Evolutionary conservation across 2,329 filamentous ascomycete genomes (phyloP).

Genomic region (Penicillium sp.): DNA sequence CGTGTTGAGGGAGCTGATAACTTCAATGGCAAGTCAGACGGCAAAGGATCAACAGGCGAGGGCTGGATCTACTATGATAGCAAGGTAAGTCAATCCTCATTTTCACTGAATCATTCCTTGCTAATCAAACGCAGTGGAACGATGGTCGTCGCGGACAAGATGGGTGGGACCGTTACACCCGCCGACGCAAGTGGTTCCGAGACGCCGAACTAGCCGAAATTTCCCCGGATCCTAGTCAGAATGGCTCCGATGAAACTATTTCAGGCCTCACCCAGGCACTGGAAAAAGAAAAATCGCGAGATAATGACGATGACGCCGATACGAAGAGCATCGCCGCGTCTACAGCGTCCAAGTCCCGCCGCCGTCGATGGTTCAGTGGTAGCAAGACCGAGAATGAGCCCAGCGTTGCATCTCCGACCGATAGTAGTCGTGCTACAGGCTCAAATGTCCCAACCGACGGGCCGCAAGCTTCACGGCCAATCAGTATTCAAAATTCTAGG

Average conservation of each 20-base stretch:
- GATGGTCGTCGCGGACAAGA: conserved; percentile 81
- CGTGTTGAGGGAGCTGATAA: conserved; percentile 69
- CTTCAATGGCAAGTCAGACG: conserved; percentile 37
- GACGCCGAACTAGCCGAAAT: conserved; percentile 92
- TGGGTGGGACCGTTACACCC: conserved; percentile 92
- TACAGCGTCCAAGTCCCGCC: conserved; percentile 31
- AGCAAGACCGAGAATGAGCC: conserved; percentile 32
- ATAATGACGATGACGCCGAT: conserved; percentile 28
- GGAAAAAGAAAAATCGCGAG: conserved; percentile 19
- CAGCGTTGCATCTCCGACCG: conserved; percentile 19
- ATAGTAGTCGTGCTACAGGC: conserved; percentile 18
- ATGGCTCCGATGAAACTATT: conserved; percentile 46
- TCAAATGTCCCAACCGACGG: conserved; percentile 11
- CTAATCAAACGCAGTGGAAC: conserved; percentile 67
- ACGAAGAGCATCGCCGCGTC: conserved; percentile 31
- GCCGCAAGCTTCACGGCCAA: conserved; percentile 26
- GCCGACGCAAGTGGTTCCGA: conserved; percentile 91
- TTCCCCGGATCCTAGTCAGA: conserved; percentile 39
- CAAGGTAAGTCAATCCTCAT: conserved; percentile 61
- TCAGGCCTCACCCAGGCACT: conserved; percentile 32
- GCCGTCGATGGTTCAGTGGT: conserved; percentile 42
- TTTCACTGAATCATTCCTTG: background rate
- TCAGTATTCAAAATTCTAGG: conserved; percentile 32
- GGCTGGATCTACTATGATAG: conserved; percentile 99
- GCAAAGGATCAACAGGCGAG: conserved; percentile 56